A percentile compares a stretch with the other conserved stretches of the same genome.
These are phyloP conservation scores for Linnemannia elongata DNA, from an alignment of 192 early-diverging fungal genomes.

Conservation along the genomic window DNA sequence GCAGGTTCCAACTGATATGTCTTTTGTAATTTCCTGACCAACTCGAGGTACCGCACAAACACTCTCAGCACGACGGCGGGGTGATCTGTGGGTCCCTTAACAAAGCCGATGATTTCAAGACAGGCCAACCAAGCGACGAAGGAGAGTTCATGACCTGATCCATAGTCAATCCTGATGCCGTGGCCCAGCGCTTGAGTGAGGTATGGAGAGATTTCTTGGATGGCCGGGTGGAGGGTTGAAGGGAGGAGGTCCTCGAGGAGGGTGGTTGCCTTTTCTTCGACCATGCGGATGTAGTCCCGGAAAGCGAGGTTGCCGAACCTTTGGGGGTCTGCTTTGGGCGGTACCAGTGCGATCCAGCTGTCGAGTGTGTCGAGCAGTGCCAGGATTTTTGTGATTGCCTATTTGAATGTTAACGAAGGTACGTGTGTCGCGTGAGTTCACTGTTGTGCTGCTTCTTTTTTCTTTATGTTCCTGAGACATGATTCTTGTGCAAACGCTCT, in stretches of 20 bases:
- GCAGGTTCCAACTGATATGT: conserved; percentile 94
- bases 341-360: conserved; percentile 81
- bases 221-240: conserved; percentile 58
- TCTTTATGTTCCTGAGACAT: neutral
- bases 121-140: conserved; percentile 90
- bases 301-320: conserved; percentile 97
- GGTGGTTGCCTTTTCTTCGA: conserved; percentile 38
- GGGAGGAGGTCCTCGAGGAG: conserved; percentile 58
- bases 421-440: neutral
- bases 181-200: conserved; percentile 87
- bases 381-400: conserved; percentile 66
- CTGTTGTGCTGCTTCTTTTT: neutral
- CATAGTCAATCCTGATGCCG: conserved; percentile 94
- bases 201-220: conserved; percentile 82
- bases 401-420: conserved; percentile 9
- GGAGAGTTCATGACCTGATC: conserved; percentile 94
- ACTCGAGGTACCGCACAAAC: conserved; percentile 84
- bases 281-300: conserved; percentile 72
- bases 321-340: conserved; percentile 77
- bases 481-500: neutral
- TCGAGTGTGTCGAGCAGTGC: conserved; percentile 76
- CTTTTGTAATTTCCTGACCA: conserved; percentile 85
- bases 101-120: conserved; percentile 76
- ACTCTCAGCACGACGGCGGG: conserved; percentile 79
- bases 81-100: conserved; percentile 72